Percentiles rank a stretch among this genome's conserved stretches.
phyloP scores from a whole-genome alignment of 2,329 filamentous ascomycete genomes.

The Scolecobasidium constrictum region DNA sequence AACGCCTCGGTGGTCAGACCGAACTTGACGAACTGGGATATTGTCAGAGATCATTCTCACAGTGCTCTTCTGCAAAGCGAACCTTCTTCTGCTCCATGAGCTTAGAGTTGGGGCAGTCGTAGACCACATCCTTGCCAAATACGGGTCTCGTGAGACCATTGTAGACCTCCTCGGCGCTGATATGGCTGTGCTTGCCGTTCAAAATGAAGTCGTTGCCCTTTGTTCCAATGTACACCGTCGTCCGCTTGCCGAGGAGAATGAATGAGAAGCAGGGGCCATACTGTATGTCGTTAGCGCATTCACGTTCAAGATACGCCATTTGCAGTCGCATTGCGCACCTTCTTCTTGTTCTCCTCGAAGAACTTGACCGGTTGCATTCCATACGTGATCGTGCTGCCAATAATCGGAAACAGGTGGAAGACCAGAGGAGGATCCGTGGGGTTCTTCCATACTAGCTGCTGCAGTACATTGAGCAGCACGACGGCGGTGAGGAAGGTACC shows the following conservation, averaged over 20 bases:
- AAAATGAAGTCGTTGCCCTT: constrained; percentile 84
- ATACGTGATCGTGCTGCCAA: constrained; percentile 88
- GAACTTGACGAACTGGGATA: constrained; percentile 64
- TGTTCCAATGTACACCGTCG: constrained; percentile 72
- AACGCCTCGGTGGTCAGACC: constrained; percentile 67
- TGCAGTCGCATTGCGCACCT: no score
- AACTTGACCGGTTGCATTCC: constrained; percentile 89
- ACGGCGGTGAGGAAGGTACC: constrained; percentile 16
- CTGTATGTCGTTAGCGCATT: constrained; percentile 35
- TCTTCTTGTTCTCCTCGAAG: constrained; percentile 61
- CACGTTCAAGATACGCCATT: no score
- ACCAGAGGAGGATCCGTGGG: constrained; percentile 55
- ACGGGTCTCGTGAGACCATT: constrained; percentile 59
- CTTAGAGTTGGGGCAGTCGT: constrained; percentile 83
- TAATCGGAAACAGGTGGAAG: constrained; percentile 56
- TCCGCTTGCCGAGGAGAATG: constrained; percentile 77
- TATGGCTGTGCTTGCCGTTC: constrained; percentile 81
- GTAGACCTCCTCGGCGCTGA: constrained; percentile 87
- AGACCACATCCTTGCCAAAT: constrained; percentile 79
- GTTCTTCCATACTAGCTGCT: constrained; percentile 72
- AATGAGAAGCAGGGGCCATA: constrained; percentile 89
- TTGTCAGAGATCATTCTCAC: constrained; percentile 3
- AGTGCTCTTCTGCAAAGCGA: constrained; percentile 15
- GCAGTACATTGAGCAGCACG: constrained; percentile 67
- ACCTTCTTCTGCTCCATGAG: constrained; percentile 97